A percentile compares a stretch with the other conserved stretches of the same genome.
phyloP scores from a whole-genome alignment of 768 basidiomycete species.

The Mycena latifolia region DNA sequence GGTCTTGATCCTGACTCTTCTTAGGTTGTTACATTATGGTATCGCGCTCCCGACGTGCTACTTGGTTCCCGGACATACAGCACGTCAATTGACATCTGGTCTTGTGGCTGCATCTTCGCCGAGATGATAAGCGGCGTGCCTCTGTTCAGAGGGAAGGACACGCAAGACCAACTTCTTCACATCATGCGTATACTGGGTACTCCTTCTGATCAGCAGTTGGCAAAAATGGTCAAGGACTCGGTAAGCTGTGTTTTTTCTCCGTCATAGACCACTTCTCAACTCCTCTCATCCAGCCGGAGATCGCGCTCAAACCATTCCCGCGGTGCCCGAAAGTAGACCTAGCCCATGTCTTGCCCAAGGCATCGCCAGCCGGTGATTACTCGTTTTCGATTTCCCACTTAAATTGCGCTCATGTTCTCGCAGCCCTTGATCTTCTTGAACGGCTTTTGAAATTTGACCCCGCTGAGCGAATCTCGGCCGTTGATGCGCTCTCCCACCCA shows the following conservation, averaged over 20 bases:
- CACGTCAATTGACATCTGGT: conserved; percentile 99
- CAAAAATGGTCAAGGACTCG: conserved; percentile 91
- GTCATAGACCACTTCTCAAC: conserved; percentile 10
- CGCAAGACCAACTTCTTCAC: conserved; percentile 96
- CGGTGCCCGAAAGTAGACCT: conserved; percentile 89
- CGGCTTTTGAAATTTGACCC: conserved; percentile 97
- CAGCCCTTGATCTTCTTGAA: conserved; percentile 94
- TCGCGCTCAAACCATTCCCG: conserved; percentile 86
- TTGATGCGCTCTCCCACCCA: conserved; percentile 91
- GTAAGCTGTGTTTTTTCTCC: conserved; percentile 58
- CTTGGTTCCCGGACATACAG: conserved; percentile 97
- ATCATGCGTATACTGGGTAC: conserved; percentile 99
- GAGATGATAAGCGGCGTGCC: conserved; percentile 99
- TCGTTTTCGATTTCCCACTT: not conserved
- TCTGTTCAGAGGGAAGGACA: conserved; percentile 88
- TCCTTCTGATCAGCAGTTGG: conserved; percentile 87
- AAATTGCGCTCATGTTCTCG: conserved; percentile 34
- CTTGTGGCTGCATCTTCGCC: conserved; percentile 98
- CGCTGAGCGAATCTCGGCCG: conserved; percentile 89
- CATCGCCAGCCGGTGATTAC: conserved; percentile 78
- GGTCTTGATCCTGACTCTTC: conserved; percentile 24
- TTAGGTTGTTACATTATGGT: conserved; percentile 98
- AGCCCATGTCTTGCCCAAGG: conserved; percentile 86
- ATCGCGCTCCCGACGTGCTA: conserved; percentile 97
- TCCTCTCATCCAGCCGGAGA: conserved; percentile 72